Conservation (phyloP, 1,284 basidiomycete species). For the Meira miltonrushii region DNA sequence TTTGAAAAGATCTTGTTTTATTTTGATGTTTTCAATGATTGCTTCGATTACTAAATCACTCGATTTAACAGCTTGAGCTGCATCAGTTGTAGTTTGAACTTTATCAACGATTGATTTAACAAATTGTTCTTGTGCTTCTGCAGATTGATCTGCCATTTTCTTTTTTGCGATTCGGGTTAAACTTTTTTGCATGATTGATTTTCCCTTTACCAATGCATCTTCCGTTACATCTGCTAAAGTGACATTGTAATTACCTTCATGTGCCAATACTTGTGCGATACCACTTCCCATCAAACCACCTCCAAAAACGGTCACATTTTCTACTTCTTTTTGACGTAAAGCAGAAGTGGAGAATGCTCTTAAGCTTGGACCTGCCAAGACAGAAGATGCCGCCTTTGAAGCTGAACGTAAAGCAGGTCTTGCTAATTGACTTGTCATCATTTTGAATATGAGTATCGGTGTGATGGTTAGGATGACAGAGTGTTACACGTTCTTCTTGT, state of each 20-base stretch:
- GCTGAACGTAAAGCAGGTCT: constrained; percentile 1
- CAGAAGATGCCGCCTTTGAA: neutral
- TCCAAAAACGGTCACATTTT: constrained; percentile 52
- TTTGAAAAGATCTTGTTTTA: constrained; percentile 59
- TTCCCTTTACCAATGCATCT: constrained; percentile 57
- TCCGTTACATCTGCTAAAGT: constrained; percentile 52
- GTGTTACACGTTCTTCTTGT: neutral
- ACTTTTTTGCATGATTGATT: constrained; percentile 59
- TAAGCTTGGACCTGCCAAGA: neutral
- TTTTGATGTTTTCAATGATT: constrained; percentile 60
- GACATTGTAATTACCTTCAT: constrained; percentile 53
- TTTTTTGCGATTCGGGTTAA: constrained; percentile 58
- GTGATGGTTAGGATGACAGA: neutral
- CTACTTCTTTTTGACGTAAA: constrained; percentile 41
- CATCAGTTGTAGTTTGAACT: constrained; percentile 58
- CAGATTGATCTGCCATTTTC: constrained; percentile 55
- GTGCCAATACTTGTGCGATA: constrained; percentile 49
- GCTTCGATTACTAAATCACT: constrained; percentile 61
- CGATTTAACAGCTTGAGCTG: constrained; percentile 55
- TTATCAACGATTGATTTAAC: constrained; percentile 55
- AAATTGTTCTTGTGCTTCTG: constrained; percentile 52
- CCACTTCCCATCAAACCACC: constrained; percentile 52
- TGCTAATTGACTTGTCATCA: neutral
- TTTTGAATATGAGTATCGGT: neutral
- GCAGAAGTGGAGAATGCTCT: constrained; percentile 39